Conservation (phyloP, 2,329 filamentous ascomycete genomes). For the Ophiostoma sp. region DNA sequence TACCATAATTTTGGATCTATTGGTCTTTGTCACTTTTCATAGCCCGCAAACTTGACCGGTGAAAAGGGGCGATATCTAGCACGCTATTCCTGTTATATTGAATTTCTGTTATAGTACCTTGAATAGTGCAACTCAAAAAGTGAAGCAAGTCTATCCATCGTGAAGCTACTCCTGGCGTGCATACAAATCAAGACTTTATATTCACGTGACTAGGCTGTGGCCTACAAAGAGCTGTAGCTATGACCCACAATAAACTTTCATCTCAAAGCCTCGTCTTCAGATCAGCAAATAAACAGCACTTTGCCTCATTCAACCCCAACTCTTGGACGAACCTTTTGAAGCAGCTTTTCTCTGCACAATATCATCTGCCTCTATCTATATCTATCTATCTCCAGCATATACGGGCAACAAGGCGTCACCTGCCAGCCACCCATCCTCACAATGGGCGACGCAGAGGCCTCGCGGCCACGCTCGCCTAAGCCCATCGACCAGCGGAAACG, state of each 20-base stretch:
- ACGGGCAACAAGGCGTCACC: neutral
- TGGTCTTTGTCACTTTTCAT: neutral
- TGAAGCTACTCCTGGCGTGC: neutral
- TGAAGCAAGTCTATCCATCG: neutral
- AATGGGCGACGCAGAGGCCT: slow-evolving; percentile 18
- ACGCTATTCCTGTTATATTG: neutral
- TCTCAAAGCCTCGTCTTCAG: slow-evolving; percentile 2
- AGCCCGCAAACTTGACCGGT: too few relatives aligned
- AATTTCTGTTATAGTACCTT: neutral
- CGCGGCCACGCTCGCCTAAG: slow-evolving; percentile 17
- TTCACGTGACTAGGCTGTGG: slow-evolving; percentile 13
- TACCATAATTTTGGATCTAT: slow-evolving; percentile 13
- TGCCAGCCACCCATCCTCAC: neutral
- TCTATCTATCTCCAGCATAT: neutral
- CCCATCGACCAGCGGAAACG: slow-evolving; percentile 2
- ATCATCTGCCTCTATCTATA: neutral
- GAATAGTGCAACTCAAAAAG: neutral
- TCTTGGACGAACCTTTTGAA: neutral
- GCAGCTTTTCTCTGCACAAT: neutral
- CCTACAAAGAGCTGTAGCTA: neutral
- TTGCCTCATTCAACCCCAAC: neutral
- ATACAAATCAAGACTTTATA: neutral
- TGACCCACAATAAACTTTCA: slow-evolving; percentile 14
- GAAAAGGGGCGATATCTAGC: too few relatives aligned
- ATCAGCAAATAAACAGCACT: neutral